Evolutionary conservation across 306 rosid species (phyloP), one percentile per base, ranked within the genome.

Genomic region (Malus sylvestris): DNA sequence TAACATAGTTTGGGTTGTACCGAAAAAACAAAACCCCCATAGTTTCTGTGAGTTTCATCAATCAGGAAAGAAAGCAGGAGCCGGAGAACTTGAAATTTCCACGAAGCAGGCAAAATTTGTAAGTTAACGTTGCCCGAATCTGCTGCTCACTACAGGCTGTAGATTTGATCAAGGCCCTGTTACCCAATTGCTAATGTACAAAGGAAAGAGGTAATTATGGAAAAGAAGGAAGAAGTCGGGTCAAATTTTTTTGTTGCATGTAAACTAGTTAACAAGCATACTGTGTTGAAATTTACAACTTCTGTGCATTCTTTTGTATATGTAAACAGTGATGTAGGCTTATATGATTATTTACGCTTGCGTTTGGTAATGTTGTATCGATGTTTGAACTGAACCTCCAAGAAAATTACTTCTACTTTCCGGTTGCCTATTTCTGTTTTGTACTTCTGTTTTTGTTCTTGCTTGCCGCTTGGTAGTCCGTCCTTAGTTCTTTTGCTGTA

Each of bases 251-350:
- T 68, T 74, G 74, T 77, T 77, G 73, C 53, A 77, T 70, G 86
- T 78, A 81, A 45, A 77, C 46, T 75, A 79, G 80, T 69, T 57
- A 72, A 72, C 60, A 55, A 82, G 70, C 78, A 74, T 68, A 40
- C 59, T 42, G 53, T 73, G 61, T 64, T 57, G 30, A 79, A 42
- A 81, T 64, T 18, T 69, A 68, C 52, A 58, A 53, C 65, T 78
- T 74, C 49, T 76, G 63, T 80, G 79, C 78, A 85, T 85, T 82
- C 86, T 87, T 83, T 80, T 90, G 87, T 90, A 87, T 79, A 85
- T 87, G 83, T 59, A 81, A 68, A 73, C 73, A 69, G 73, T 78
- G 75, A 46, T 70, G 82, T 61, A 76, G 67, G 77, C 84, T 72
- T 61, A 76, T 75, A 67, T 72, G 70, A 61, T 52, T 77, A 9